Evolutionary conservation across 768 basidiomycete species (phyloP), one percentile per base, ranked within the genome.

Genomic region (Suillus alpinus): DNA sequence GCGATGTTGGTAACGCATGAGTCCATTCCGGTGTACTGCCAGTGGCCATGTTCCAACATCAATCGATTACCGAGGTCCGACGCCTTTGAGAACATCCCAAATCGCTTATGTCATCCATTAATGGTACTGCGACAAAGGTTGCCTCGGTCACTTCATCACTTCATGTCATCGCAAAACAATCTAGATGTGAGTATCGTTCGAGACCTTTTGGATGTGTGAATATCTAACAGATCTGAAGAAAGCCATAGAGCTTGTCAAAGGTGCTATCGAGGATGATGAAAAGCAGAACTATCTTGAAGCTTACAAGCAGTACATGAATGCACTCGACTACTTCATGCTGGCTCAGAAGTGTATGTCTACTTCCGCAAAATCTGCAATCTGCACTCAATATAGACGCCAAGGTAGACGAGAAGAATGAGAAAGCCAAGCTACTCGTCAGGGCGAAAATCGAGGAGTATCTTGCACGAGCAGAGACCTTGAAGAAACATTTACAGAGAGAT

Each of bases 251-350:
- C 86, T 97, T 60, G 93, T 97, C 29, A 92, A 95, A 76, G 85
- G 86, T 65, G 95, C 95, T 60, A 95, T 96, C 68, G 94, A 95
- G 60, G 89, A 92, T 63, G 97, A 99, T 77, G 82, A 83, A 63
- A 94, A 94, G 74, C 88, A 91, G 75, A 93, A 97, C 76, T 99
- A 98, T 77, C 79, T 84, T 6, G 94, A 95, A 68, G 95, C 95
- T 20, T 96, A 93, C 84, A 95, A 92, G 78, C 84, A 87, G 65
- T 97, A 97, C 77, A 89, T 91, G 80, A 96, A 98, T 81, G 83
- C 93, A 1, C 83, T 98, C 62, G 97, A 99, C 72, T 99, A 96
- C 73, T 99, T 99, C 75, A 94, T 98, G 91, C 91, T 98, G 65
- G 95, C 95, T 9, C 80, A 94, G 72, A 95, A 95, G 76, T 95